Base-by-base conservation (phyloP, 257 asterid species). In the Gardenia jasminoides region DNA sequence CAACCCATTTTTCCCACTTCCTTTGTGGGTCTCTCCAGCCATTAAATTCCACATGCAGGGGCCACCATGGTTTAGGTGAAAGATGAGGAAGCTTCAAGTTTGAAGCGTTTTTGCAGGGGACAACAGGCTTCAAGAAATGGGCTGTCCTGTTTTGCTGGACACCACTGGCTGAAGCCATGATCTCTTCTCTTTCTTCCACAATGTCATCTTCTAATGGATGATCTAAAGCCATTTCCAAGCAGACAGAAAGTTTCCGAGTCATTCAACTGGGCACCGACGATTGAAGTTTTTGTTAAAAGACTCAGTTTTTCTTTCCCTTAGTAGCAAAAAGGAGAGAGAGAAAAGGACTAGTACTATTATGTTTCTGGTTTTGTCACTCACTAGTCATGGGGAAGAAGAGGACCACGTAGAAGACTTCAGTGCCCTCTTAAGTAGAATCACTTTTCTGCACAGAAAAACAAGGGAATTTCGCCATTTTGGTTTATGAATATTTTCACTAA, bases 111-210 rank as follows among this genome's bases (percentile, higher is more conserved):
- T 30, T 48, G 80, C 84, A 31, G 48, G 77, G 19, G 39, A 69
- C 84, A 17, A 67, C 22, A 36, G 85, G 79, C 44, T 68, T 80
- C 76, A 88, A 73, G 76, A 88, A 85, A 72, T 79, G 75, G 73
- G 87, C 84, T n/a, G 17, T 74, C 76, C 84, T 82, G 6, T 30
- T 33, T 17, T 28, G 72, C 66, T 80, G 83, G 4, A 70, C 86
- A 4, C 85, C 91, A 15, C 75, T 76, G 19, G 82, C 82, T 41
- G 91, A 83, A 28, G 79, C 82, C 89, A 84, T 84, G 7, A 80
- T 12, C 83, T 78, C 89, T 54, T 86, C 64, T 54, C 86, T 82
- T 48, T 72, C 82, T 22, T 76, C 84, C 36, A 85, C 28, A n/a
- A 74, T 70, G 33, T 48, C 39, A 50, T 80, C 79, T 58, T 70